Conservation (phyloP, 176 grass and related monocot genomes). For the Cymbopogon citratus region DNA sequence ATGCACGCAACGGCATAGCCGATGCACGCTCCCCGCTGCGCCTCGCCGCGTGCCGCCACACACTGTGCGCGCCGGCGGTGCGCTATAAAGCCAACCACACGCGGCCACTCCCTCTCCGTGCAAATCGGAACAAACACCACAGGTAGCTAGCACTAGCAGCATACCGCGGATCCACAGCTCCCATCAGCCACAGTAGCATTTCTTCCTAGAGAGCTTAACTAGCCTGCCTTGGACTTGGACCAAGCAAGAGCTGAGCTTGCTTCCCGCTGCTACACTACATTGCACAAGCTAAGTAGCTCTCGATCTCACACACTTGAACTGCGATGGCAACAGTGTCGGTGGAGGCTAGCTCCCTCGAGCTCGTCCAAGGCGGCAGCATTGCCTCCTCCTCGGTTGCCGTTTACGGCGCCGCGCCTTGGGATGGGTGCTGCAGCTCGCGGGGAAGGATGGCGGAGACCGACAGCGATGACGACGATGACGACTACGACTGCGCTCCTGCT, state of each 20-base stretch:
- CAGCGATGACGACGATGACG: conserved; percentile 54
- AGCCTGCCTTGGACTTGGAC: neutral
- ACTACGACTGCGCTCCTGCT: conserved; percentile 63
- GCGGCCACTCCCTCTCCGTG: conserved; percentile 26
- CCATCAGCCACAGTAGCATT: neutral
- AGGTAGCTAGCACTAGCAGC: conserved; percentile 18
- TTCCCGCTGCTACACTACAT: neutral
- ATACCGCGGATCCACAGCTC: neutral
- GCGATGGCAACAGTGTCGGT: conserved; percentile 30
- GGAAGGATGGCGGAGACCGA: conserved; percentile 40
- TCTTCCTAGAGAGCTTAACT: neutral
- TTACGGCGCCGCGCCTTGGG: conserved; percentile 27
- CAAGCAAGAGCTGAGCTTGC: neutral
- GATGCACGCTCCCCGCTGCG: conserved; percentile 27
- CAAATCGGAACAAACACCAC: conserved; percentile 12
- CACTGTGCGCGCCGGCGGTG: conserved; percentile 14
- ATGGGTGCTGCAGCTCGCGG: neutral
- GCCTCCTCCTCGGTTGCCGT: conserved; percentile 14
- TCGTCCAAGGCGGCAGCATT: conserved; percentile 32
- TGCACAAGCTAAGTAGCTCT: neutral
- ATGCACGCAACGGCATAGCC: conserved; percentile 33
- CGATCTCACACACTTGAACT: neutral
- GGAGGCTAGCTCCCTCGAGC: neutral
- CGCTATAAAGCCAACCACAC: conserved; percentile 48
- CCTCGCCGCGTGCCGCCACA: conserved; percentile 43